Conservation (phyloP, 2,329 filamentous ascomycete genomes). For the Microsporum audouinii region DNA sequence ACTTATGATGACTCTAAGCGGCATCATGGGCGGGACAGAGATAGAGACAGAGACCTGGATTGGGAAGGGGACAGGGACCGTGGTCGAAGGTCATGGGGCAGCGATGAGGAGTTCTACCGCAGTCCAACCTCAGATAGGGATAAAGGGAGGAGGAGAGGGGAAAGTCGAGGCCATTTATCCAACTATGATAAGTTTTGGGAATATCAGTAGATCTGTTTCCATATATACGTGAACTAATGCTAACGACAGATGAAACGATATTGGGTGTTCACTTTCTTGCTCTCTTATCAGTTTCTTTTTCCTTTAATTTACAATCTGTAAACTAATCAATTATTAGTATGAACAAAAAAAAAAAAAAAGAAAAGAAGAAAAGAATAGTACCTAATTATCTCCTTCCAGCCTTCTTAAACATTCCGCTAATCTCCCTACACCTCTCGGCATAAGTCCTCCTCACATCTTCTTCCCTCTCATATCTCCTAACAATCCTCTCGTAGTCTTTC, state of each 20-base stretch:
- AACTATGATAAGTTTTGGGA: neutral
- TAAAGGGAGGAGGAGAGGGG: constrained; percentile 11
- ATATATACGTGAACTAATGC: neutral
- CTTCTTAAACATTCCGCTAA: constrained; percentile 21
- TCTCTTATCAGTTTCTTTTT: neutral
- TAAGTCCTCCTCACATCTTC: constrained; percentile 31
- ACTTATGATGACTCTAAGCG: neutral
- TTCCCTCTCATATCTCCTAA: constrained; percentile 25
- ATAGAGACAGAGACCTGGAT: constrained; percentile 2
- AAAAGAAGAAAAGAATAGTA: neutral
- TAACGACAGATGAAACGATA: neutral
- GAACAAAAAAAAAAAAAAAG: neutral
- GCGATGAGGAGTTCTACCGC: constrained; percentile 32
- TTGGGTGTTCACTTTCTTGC: neutral
- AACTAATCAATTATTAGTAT: too few species aligned
- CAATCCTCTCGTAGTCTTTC: constrained; percentile 20
- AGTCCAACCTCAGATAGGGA: constrained; percentile 11
- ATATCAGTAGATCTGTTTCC: neutral
- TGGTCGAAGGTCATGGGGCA: constrained; percentile 21
- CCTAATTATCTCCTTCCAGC: neutral
- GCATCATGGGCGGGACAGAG: neutral
- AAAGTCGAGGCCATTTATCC: neutral
- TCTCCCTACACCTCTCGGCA: constrained; percentile 22
- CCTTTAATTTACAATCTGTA: too few species aligned
- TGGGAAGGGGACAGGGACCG: constrained; percentile 7